Base-by-base conservation (phyloP, 2,329 filamentous ascomycete species). In the Beauveria sp. region DNA sequence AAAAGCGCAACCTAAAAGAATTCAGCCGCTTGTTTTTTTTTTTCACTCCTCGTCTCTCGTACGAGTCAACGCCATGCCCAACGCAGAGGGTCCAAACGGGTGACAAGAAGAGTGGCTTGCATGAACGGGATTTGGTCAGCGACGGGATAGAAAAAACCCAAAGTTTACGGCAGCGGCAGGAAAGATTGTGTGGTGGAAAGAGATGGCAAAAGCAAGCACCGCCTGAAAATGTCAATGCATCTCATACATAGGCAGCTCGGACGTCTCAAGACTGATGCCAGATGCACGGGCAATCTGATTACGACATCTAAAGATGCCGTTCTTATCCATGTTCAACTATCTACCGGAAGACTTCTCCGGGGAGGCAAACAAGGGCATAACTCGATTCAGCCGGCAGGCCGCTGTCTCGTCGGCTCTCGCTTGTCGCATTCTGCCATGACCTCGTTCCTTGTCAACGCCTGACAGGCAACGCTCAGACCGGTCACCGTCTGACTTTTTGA, bases 381-480 rank as follows among this genome's bases (percentile, higher is more conserved):
- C 22, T 20, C 41, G 28, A 26, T 28, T 48, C 46, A 28, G 24
- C 24, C 4, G 3, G 41, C 24, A 48, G 12, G 22, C 22, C n/a
- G 12, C 46, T 51, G 5, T 20, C 18, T n/a, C 34, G 14, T 37
- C 50, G 50, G 50, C 30, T 24, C 28, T 34, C 50, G 50, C 28
- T 7, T 37, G 47, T 34, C 48, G 51, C 51, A 28, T 28, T 46
- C 26, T 44, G 40, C 53, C 53, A 34, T 44, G 53, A 46, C 53
- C 16, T 26, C 7, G 12, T 20, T 28, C n/a, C 22, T 7, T 44
- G 20, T 28, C 16, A 28, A 28, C 30, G 43, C 55, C 44, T 51
- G 55, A 28, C 55, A 50, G 55, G 55, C 41, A 37, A 34, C 55
- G 55, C 55, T 58, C 55, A 58, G 55, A 50, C 55, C 55, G 46